Evolutionary conservation across 352 stramenopile genomes (phyloP).

Genomic region (Elongisporangium anandrum): DNA sequence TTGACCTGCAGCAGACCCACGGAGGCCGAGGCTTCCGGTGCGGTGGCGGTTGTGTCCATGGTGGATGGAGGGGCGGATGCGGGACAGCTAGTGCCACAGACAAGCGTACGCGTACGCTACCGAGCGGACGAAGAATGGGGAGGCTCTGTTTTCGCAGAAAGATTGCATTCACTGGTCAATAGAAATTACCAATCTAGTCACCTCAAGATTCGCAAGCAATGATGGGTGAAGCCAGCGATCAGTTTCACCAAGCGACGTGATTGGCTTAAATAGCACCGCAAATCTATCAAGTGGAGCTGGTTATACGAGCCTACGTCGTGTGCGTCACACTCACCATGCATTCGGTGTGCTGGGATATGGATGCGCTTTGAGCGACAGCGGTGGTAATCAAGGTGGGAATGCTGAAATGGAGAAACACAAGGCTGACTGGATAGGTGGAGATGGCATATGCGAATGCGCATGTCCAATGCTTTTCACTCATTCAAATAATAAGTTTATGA

Average conservation of each 20-base stretch:
- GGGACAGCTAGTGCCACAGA: background rate
- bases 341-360: background rate
- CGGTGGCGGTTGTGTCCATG: background rate
- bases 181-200: background rate
- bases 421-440: no score
- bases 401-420: no score
- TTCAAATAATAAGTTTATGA: background rate
- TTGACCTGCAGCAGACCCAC: background rate
- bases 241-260: background rate
- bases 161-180: background rate
- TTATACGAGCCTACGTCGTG: background rate
- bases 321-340: background rate
- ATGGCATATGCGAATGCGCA: background rate
- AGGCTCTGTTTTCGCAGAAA: background rate
- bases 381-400: background rate
- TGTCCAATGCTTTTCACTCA: background rate
- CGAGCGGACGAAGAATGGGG: background rate
- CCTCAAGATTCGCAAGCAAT: background rate
- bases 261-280: background rate
- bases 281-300: background rate
- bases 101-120: background rate
- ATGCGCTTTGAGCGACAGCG: background rate
- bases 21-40: background rate
- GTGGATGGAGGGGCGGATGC: background rate
- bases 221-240: background rate